Base-by-base conservation (phyloP, 805 yeast genomes). In the Saccharomyces kudriavzevii region DNA sequence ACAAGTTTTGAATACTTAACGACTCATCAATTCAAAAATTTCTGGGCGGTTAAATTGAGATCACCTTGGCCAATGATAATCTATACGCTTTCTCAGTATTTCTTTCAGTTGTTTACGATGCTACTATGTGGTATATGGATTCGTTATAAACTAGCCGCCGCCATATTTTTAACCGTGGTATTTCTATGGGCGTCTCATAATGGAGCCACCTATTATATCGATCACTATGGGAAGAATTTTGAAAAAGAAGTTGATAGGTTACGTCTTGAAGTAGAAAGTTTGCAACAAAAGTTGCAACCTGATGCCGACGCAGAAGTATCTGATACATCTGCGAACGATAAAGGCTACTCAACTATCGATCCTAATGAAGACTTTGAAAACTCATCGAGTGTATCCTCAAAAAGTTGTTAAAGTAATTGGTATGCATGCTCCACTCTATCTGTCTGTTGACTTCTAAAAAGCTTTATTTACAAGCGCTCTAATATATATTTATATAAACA, bases 171-270 rank as follows among this genome's bases (percentile, higher is more conserved):
- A 58, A 70, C 81, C 1, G 76, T 79, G 50, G 88, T 92, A n/a
- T 90, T 91, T 60, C 68, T 83, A 48, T 78, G 81, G 67, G 95
- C 98, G 1, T 77, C 90, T 45, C 89, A 85, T 67, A 91, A 94
- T 60, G 99, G 99, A 28, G 99, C 98, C 2, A 89, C 96, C 0
- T 92, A 89, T 67, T 92, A 92, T 68, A 78, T 94, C 53, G 98
- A 92, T 63, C 85, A 85, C 50, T 94, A 90, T 70, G 98, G 98
- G 22, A 86, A 84, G 66, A 80, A 91, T 58, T 84, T 90, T 64
- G 96, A 90, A 64, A 88, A 85, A 62, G 97, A 94, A 67, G 90
- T 92, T 25, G 70, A 74, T 26, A 80, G 81, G 61, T 74, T 92
- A 63, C 86, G 83, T 68, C 67, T 69, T 14, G 97, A 91, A 64